Evolutionary conservation across 1,139 yeast genomes (phyloP), one percentile per base, ranked within the genome.

Genomic region (Trichomonascaceae sp.): DNA sequence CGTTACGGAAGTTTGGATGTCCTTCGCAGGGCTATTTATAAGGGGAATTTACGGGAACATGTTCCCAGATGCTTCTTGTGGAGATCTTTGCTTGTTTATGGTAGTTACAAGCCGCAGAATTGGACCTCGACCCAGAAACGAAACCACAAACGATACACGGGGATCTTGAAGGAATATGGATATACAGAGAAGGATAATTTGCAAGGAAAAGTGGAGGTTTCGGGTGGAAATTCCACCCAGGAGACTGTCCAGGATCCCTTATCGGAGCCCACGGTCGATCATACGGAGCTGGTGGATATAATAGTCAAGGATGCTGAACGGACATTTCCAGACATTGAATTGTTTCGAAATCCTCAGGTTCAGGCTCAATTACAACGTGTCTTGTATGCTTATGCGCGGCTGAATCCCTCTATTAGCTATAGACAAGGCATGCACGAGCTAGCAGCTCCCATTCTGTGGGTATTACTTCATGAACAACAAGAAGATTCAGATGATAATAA

Each of bases 391-490:
- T 82, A 84, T 78, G 70, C 82, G 32, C 76, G 78, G 61, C 74
- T 77, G 59, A 78, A 80, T 60, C 68, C 70, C 4, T 66, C 63
- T 18, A 69, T 81, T 36, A 82, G 85, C 2, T 82, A 82, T 64
- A 79, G 81, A 55, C 87, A 82, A 63, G 87, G 87, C 6, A 74
- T 82, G 68, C 86, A 82, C 63, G 87, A 82, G 64, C 72, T 82
- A 15, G 68, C 80, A 43, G 85, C 83, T 1, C 71, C 82, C 39
- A 69, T 81, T 43, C 54, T 67, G 38, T 67, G 61, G 56, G 70
- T 67, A 1, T 53, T 66, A 47, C 50, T 59, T 2, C 53, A 48
- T 36, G 69, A 65, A 10, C 43, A 52, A 17, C 48, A 13, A 5
- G 15, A n/a, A 12, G 15, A n/a, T 17, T 38, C 54, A 18, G 45